Conservation (phyloP, 163 green algal genomes). For the Prototheca cutis region DNA sequence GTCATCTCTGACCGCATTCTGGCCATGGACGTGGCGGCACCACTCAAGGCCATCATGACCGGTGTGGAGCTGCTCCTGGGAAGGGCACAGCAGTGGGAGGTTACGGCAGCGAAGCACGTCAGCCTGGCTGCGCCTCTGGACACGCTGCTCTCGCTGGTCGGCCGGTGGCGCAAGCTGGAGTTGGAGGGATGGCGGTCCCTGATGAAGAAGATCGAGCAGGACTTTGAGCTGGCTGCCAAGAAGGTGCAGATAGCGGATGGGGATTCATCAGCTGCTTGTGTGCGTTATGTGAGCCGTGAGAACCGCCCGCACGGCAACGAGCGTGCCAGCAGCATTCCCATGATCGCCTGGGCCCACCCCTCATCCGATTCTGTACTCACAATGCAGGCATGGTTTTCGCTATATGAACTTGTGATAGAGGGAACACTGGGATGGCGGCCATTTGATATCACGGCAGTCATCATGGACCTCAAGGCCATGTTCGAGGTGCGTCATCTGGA, state of each 20-base stretch:
- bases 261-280: too few species aligned
- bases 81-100: conserved; percentile 80
- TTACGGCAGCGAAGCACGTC: conserved; percentile 79
- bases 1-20: conserved; percentile 69
- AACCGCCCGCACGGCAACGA: too few species aligned
- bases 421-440: too few species aligned
- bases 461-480: too few species aligned
- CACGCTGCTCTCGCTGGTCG: conserved; percentile 55
- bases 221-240: neutral
- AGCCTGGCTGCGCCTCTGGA: conserved; percentile 64
- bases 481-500: too few species aligned
- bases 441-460: too few species aligned
- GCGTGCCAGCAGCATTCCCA: too few species aligned
- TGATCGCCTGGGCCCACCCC: too few species aligned
- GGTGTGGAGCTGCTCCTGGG: conserved; percentile 91
- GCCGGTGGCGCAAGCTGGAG: conserved; percentile 84
- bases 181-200: conserved; percentile 68
- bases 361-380: too few species aligned
- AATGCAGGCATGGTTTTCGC: too few species aligned
- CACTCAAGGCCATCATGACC: conserved; percentile 75
- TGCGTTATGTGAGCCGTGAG: too few species aligned
- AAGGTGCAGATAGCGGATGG: conserved; percentile 6
- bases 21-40: conserved; percentile 27
- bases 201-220: conserved; percentile 24
- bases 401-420: too few species aligned